A percentile compares a stretch with the other conserved stretches of the same genome.
Conservation (phyloP, 2,329 filamentous ascomycete genomes). For the Alternaria postmessia region DNA sequence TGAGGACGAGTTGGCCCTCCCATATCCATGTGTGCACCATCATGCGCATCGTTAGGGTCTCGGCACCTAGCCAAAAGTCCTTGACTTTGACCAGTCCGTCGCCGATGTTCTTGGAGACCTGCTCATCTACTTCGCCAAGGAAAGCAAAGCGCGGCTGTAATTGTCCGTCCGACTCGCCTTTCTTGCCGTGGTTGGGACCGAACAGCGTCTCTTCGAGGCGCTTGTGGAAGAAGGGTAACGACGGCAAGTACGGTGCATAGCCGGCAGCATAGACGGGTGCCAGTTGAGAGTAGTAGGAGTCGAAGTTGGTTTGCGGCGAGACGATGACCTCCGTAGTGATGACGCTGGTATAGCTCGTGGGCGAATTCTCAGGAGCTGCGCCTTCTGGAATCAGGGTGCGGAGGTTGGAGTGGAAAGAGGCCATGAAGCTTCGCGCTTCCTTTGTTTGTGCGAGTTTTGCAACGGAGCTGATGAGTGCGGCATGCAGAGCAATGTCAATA, state of each 20-base stretch:
- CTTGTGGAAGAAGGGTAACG: conserved; percentile 30
- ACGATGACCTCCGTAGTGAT: conserved; percentile 33
- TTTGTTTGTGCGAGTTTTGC: conserved; percentile 22
- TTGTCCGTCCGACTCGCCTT: conserved; percentile 21
- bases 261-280: conserved; percentile 28
- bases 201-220: conserved; percentile 22
- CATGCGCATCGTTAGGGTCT: conserved; percentile 33
- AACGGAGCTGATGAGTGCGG: conserved; percentile 27
- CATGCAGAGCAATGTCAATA: conserved; percentile 22
- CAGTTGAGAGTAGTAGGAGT: conserved; percentile 29
- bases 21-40: conserved; percentile 38
- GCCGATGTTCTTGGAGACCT: conserved; percentile 23
- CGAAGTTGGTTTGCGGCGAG: conserved; percentile 23
- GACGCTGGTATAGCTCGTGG: conserved; percentile 30
- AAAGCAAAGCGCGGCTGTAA: conserved; percentile 29
- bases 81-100: conserved; percentile 26
- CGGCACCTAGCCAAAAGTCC: conserved; percentile 35
- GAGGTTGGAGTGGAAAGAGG: conserved; percentile 36
- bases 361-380: conserved; percentile 24
- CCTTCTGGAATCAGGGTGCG: conserved; percentile 29
- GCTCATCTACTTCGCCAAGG: conserved; percentile 29
- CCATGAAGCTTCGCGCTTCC: conserved; percentile 31
- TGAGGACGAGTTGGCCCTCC: conserved; percentile 29
- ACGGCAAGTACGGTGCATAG: conserved; percentile 28
- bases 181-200: conserved; percentile 5